Conservation (phyloP, 495 filamentous ascomycete genomes). For the Beverwykella pulmonaria region DNA sequence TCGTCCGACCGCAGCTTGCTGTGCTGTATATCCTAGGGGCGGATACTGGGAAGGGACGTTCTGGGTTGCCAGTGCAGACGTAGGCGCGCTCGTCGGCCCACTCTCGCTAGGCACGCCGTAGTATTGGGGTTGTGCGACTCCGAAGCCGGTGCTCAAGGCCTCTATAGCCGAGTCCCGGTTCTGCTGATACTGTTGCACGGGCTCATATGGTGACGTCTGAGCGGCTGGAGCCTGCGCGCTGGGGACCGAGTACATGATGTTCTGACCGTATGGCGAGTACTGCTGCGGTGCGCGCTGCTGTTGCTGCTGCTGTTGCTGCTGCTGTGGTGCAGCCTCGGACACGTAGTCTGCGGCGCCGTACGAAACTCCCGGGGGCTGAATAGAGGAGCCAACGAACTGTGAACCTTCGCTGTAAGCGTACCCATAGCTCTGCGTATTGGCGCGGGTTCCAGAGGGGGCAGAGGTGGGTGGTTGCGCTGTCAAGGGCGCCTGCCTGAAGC, state of each 20-base stretch:
- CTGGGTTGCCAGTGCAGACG: slow-evolving; percentile 56
- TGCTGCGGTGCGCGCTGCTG: slow-evolving; percentile 35
- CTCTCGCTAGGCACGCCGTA: slow-evolving; percentile 51
- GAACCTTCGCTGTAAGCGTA: slow-evolving; percentile 60
- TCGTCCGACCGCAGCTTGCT: slow-evolving; percentile 57
- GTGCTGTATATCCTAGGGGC: slow-evolving; percentile 56
- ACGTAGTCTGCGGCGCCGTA: slow-evolving; percentile 57
- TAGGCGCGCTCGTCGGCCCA: slow-evolving; percentile 60
- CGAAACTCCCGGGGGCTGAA: slow-evolving; percentile 54
- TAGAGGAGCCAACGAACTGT: slow-evolving; percentile 53
- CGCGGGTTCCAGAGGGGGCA: slow-evolving; percentile 41
- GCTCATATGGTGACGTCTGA: slow-evolving; percentile 72
- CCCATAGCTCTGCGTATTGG: slow-evolving; percentile 50
- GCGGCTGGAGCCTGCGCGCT: slow-evolving; percentile 59
- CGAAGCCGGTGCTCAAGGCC: slow-evolving; percentile 71
- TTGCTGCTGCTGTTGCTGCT: slow-evolving; percentile 35
- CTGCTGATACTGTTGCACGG: slow-evolving; percentile 72
- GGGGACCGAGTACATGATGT: slow-evolving; percentile 78
- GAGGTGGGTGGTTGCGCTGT: slow-evolving; percentile 40
- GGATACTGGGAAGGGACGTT: slow-evolving; percentile 58
- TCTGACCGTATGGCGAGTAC: slow-evolving; percentile 61
- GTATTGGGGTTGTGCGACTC: slow-evolving; percentile 71
- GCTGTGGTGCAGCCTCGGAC: slow-evolving; percentile 48
- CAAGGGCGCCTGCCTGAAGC: slow-evolving; percentile 42
- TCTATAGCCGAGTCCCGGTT: slow-evolving; percentile 83